Evolutionary conservation across 169 alveolate genomes (phyloP), one percentile per base, ranked within the genome.

Genomic region (Plasmodium yoelii): DNA sequence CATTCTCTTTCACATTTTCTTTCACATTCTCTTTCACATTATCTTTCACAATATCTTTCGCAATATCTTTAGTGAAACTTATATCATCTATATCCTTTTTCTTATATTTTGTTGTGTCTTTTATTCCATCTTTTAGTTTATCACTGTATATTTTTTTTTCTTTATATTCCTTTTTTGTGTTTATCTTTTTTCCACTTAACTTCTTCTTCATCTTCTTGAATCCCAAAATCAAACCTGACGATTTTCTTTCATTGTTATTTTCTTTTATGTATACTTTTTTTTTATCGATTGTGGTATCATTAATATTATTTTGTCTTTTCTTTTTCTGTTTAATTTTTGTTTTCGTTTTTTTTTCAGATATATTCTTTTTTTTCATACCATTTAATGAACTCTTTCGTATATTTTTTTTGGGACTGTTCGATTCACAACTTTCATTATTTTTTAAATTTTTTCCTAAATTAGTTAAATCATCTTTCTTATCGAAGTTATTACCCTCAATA

Each of bases 381-480:
- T 34, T 1, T 18, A 67, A 22, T 44, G 34, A 18, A 56, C 6
- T 13, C 47, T 61, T 18, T 13, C 26, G 26, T 7, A 15, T 34
- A n/a, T 26, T 51, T n/a, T 65, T 49, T 42, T 51, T 18, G 15
- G n/a, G 28, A 13, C 26, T 49, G 0, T 63, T 63, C 44, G 19
- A 9, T 12, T 60, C 63, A 15, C 6, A 49, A 60, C 70, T 73
- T 13, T 63, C 26, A 60, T 74, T 74, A 46, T 47, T 46, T 53
- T 60, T 61, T 7, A 74, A 74, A 19, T 59, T 49, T 55, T 61
- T 47, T 39, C 22, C 19, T 28, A 60, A 59, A 12, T 59, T 56
- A 59, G 57, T 28, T 63, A 73, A 59, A 75, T 75, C 88, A 19
- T 61, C 24, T 61, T 34, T 47, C 24, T 65, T 61, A 19, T n/a